Conservation (phyloP, 257 asterid genomes). For the Voacanga thouarsii region DNA sequence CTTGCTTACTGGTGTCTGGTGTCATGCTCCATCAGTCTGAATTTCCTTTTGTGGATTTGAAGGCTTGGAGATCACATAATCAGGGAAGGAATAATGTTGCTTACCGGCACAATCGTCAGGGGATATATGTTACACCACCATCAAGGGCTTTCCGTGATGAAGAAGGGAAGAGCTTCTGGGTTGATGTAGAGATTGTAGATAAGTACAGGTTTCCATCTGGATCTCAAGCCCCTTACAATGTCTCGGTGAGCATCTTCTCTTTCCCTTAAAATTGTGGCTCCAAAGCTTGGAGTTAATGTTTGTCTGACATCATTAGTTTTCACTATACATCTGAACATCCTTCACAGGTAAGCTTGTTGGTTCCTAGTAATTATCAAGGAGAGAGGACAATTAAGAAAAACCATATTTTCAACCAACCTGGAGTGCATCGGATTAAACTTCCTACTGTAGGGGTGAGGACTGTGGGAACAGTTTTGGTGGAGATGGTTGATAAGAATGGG, state of each 20-base stretch:
- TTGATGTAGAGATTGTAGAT: constrained; percentile 86
- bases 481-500: constrained; percentile 95
- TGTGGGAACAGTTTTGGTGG: constrained; percentile 84
- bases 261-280: background rate
- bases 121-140: constrained; percentile 77
- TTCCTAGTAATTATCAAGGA: constrained; percentile 98
- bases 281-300: background rate
- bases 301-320: background rate
- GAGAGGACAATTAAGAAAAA: constrained; percentile 80
- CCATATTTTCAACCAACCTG: constrained; percentile 55
- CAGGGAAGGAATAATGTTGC: constrained; percentile 95
- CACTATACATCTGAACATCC: background rate
- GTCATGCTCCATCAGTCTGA: background rate
- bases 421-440: constrained; percentile 67
- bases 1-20: constrained; percentile 14
- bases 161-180: constrained; percentile 97
- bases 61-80: constrained; percentile 88
- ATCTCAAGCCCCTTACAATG: constrained; percentile 90
- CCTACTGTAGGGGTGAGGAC: constrained; percentile 90
- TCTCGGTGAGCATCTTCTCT: constrained; percentile 50
- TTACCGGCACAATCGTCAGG: constrained; percentile 62
- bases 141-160: constrained; percentile 95
- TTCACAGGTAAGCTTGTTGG: constrained; percentile 80
- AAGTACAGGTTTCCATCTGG: constrained; percentile 82
- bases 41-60: constrained; percentile 25